phyloP scores from a whole-genome alignment of 2,329 filamentous ascomycete genomes.

The Fusarium sororula region DNA sequence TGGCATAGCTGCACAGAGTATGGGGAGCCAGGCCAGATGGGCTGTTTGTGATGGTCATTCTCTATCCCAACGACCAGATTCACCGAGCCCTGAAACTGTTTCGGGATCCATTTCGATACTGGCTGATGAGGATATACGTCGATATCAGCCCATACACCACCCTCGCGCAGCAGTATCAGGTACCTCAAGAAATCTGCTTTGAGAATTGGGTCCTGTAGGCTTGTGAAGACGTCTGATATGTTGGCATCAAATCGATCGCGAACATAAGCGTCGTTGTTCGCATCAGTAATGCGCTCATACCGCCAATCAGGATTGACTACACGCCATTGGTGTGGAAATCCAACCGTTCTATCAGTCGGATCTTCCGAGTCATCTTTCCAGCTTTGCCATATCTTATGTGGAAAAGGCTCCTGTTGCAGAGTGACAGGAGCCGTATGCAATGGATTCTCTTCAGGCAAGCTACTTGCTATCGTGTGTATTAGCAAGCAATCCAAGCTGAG shows the following conservation, averaged over 20 bases:
- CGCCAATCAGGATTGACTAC: conserved; percentile 39
- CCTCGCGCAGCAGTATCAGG: conserved; percentile 70
- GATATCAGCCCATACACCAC: conserved; percentile 76
- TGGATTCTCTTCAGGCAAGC: not conserved
- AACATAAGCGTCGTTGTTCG: conserved; percentile 54
- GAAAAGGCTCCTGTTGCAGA: conserved; percentile 13
- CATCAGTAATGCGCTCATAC: conserved; percentile 44
- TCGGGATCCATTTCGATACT: conserved; percentile 72
- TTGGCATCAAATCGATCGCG: conserved; percentile 71
- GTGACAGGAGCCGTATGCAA: not conserved
- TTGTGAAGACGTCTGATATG: conserved; percentile 58
- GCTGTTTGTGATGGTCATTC: conserved; percentile 60
- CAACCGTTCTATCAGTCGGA: conserved; percentile 41
- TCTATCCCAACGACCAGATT: conserved; percentile 77
- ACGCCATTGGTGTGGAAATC: conserved; percentile 41
- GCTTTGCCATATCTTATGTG: conserved; percentile 46
- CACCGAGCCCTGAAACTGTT: conserved; percentile 58
- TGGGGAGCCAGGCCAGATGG: conserved; percentile 62
- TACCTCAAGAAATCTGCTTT: conserved; percentile 70
- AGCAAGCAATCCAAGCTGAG: not conserved
- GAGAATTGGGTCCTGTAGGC: conserved; percentile 59
- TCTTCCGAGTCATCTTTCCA: conserved; percentile 44
- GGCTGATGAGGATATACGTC: conserved; percentile 73
- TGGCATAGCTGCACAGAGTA: conserved; percentile 81
- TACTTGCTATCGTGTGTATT: conserved; percentile 1